A percentile compares a stretch with the other conserved stretches of the same genome.
Evolutionary conservation across 129 eudicot genomes (phyloP).

Genomic region (Oenanthe sinensis): DNA sequence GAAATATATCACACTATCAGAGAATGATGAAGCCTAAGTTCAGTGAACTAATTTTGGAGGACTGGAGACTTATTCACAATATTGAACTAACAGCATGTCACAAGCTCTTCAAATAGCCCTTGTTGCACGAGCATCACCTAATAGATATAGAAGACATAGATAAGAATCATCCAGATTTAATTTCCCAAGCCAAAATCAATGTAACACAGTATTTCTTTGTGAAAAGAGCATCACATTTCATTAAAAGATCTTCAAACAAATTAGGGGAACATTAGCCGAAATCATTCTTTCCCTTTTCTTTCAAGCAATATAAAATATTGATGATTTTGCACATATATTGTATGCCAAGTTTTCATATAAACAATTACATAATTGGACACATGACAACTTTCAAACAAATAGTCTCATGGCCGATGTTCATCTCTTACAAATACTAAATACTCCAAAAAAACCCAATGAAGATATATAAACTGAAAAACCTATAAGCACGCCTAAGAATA

Average conservation of each 20-base stretch:
- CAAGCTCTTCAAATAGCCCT: not conserved
- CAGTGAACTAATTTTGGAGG: not conserved
- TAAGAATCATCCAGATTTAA: not conserved
- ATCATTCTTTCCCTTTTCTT: not conserved
- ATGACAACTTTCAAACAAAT: not conserved
- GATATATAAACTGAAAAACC: not conserved
- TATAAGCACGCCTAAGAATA: not conserved
- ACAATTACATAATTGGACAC: not conserved
- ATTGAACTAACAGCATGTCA: not conserved
- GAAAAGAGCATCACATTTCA: not conserved
- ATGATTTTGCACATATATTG: not conserved
- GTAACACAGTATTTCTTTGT: not conserved
- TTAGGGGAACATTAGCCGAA: not conserved
- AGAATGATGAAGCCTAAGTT: not conserved
- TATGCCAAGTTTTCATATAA: not conserved
- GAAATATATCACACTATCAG: not conserved
- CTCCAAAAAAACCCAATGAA: not conserved
- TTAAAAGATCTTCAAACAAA: not conserved
- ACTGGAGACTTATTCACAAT: not conserved
- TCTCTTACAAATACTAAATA: not conserved
- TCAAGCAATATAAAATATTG: not conserved
- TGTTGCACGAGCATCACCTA: slow-evolving; percentile 16
- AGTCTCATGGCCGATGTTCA: not conserved
- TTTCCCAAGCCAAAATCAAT: not conserved
- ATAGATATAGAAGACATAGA: not conserved